Evolutionary conservation across 768 basidiomycete genomes (phyloP).

Genomic region (Boletus sp.): DNA sequence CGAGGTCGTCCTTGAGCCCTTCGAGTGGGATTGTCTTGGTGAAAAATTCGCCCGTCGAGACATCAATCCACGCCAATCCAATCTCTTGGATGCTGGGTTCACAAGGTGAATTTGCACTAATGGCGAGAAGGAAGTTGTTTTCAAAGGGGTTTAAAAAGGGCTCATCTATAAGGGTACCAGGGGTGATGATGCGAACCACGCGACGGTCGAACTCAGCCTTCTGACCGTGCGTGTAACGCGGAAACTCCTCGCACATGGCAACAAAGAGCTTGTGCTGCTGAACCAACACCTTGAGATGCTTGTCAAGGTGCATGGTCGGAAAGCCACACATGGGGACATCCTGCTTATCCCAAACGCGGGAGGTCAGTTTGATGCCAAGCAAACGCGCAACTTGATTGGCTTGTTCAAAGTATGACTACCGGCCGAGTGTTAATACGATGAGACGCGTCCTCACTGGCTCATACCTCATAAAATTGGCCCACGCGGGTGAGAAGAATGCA

Average conservation of each 20-base stretch:
- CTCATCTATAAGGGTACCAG: conserved; percentile 93
- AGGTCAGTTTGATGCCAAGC: conserved; percentile 80
- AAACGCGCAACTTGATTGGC: conserved; percentile 72
- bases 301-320: conserved; percentile 79
- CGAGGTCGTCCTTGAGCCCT: conserved; percentile 73
- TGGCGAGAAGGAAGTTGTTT: conserved; percentile 85
- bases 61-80: conserved; percentile 93
- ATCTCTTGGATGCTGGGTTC: conserved; percentile 21
- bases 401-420: conserved; percentile 91
- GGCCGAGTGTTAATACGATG: conserved; percentile 3
- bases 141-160: conserved; percentile 80
- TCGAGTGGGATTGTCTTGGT: conserved; percentile 57
- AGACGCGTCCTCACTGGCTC: conserved; percentile 6
- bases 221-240: conserved; percentile 43
- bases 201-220: conserved; percentile 71
- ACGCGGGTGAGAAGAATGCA: conserved; percentile 89
- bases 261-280: conserved; percentile 82
- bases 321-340: conserved; percentile 88
- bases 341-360: conserved; percentile 66
- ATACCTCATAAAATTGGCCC: conserved; percentile 93
- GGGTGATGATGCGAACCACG: conserved; percentile 84
- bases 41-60: conserved; percentile 93
- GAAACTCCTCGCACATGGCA: conserved; percentile 92
- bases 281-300: conserved; percentile 81
- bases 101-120: conserved; percentile 33